Base-by-base conservation (phyloP, 2,329 filamentous ascomycete species). In the Venturia effusa region DNA sequence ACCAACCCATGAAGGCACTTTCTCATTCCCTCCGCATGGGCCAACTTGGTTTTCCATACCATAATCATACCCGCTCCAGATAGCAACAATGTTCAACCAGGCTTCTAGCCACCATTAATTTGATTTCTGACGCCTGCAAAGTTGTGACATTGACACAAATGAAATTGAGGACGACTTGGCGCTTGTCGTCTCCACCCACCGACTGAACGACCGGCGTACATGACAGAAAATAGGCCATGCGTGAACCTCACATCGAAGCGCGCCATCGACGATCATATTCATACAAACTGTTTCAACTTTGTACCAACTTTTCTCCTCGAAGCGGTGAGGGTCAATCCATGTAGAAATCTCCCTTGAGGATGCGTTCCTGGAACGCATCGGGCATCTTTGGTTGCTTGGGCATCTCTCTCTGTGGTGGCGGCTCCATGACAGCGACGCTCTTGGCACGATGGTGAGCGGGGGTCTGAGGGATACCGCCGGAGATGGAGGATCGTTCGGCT, bases 331-430 rank as follows among this genome's bases (percentile, higher is more conserved):
- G 22, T 67, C 81, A 96, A 73, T 97, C 92, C 92, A 97, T 97
- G 79, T 94, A 94, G 71, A 99, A 97, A 72, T 99, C 94, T 57
- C 93, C 94, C 79, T 96, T 94, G 69, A 99, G 83, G 71, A 99
- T 97, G 69, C 95, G 86, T 82, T 99, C 94, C 76, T 97, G 92
- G 79, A 97, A 94, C 67, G 88, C 88, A 78, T 99, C 94, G 37
- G 93, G 92, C 34, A 77, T 75, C 67, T 75, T 77, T 39, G 75
- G 71, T 61, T 76, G 72, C 80, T 93, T 95, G 51, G 79, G 78
- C n/a, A 54, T 54, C 48, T 40, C 37, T 68, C 82, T 77, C 64
- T 78, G 78, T 32, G 83, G 78, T 30, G 83, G 83, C 61, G 79
- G 80, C 69, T 86, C 83, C 80, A 84, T 82, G 67, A 81, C 76